phyloP scores from a whole-genome alignment of 495 filamentous ascomycete genomes.

The Chaetomium fimeti region DNA sequence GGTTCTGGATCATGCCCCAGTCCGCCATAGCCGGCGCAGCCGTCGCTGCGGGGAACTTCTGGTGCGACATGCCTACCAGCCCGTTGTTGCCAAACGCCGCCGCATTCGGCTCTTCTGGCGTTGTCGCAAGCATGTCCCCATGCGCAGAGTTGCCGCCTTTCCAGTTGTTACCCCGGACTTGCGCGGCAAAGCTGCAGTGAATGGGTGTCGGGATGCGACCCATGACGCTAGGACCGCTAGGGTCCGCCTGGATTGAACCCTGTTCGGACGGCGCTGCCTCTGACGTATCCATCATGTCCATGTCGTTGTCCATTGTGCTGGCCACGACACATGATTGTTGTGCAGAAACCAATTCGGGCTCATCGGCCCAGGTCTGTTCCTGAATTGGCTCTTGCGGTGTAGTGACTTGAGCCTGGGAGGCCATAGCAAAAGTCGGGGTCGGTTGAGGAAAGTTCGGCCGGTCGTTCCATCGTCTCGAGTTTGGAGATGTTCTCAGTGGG shows the following conservation, averaged over 20 bases:
- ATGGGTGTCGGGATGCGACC: conserved; percentile 57
- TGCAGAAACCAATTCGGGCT: conserved; percentile 26
- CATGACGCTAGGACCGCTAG: conserved; percentile 31
- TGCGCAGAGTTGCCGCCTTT: conserved; percentile 21
- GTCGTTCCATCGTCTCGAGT: conserved; percentile 41
- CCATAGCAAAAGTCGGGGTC: conserved; percentile 22
- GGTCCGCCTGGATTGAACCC: conserved; percentile 31
- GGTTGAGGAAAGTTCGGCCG: conserved; percentile 35
- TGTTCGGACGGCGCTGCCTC: conserved; percentile 37
- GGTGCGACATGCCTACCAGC: conserved; percentile 32
- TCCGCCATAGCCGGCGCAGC: conserved; percentile 41
- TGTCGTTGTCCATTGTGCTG: conserved; percentile 49
- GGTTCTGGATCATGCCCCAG: conserved; percentile 49
- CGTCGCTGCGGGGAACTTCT: conserved; percentile 33
- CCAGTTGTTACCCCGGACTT: conserved; percentile 48
- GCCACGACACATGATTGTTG: conserved; percentile 13
- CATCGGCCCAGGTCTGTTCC: conserved; percentile 31
- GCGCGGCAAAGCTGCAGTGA: conserved; percentile 47
- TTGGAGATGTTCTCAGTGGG: conserved; percentile 44
- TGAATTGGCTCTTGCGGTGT: conserved; percentile 37
- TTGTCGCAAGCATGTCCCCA: conserved; percentile 35
- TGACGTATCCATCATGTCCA: conserved; percentile 49
- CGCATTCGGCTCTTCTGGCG: conserved; percentile 45
- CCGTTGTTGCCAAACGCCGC: conserved; percentile 34
- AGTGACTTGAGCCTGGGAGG: conserved; percentile 32